These are phyloP conservation scores for Amylostereum areolatum DNA, from an alignment of 1,284 basidiomycete genomes.

Conservation along the genomic window DNA sequence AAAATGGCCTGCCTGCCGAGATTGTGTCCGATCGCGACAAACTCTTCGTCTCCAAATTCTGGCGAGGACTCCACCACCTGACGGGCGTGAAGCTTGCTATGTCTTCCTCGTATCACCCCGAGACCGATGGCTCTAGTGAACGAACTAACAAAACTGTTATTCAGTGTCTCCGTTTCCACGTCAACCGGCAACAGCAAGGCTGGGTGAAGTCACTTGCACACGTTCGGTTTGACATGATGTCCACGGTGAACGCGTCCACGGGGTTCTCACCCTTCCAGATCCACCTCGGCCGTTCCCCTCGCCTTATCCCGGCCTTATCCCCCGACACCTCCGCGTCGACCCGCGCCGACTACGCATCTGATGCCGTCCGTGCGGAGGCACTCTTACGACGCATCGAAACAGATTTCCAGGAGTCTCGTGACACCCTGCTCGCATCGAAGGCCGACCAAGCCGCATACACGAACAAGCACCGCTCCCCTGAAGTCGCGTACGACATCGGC, in stretches of 20 bases:
- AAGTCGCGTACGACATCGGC: slow-evolving; percentile 4
- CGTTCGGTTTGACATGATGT: slow-evolving; percentile 35
- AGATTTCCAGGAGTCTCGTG: slow-evolving; percentile 15
- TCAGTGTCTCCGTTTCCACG: slow-evolving; percentile 29
- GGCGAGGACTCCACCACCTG: slow-evolving; percentile 29
- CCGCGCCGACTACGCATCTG: background rate
- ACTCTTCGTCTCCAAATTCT: slow-evolving; percentile 38
- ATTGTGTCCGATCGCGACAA: slow-evolving; percentile 38
- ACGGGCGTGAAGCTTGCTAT: slow-evolving; percentile 29
- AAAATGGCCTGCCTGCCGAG: slow-evolving; percentile 31
- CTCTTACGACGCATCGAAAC: background rate
- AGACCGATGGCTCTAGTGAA: slow-evolving; percentile 23
- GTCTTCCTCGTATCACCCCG: slow-evolving; percentile 38
- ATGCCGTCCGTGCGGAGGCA: background rate
- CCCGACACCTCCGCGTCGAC: background rate
- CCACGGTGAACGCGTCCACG: slow-evolving; percentile 25
- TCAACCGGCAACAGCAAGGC: slow-evolving; percentile 34
- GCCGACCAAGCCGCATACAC: slow-evolving; percentile 12
- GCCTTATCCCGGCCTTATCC: slow-evolving; percentile 18
- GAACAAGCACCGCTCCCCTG: slow-evolving; percentile 3
- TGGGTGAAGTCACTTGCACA: slow-evolving; percentile 32
- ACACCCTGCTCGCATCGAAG: slow-evolving; percentile 13
- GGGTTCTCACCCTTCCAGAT: slow-evolving; percentile 30
- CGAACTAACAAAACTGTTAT: slow-evolving; percentile 19
- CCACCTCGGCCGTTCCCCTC: slow-evolving; percentile 17